These are phyloP conservation scores for Chytriomyces sp. DNA, from an alignment of 192 early-diverging fungal genomes.

Conservation along the genomic window DNA sequence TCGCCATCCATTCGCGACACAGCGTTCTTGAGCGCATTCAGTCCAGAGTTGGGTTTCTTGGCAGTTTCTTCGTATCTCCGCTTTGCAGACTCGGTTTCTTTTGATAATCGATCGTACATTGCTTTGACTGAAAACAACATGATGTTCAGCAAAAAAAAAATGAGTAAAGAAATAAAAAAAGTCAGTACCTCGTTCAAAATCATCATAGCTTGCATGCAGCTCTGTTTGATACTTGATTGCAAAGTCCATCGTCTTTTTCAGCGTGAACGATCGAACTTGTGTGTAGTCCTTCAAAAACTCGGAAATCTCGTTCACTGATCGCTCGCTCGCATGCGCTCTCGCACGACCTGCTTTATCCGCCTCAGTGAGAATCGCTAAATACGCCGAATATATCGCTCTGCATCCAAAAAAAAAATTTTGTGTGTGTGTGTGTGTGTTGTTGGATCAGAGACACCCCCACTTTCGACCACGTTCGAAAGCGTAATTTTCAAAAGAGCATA, in stretches of 20 bases:
- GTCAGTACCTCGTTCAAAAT: constrained; percentile 48
- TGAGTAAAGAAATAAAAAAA: neutral
- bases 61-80: constrained; percentile 54
- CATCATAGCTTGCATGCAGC: constrained; percentile 49
- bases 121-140: constrained; percentile 24
- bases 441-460: too few relatives aligned
- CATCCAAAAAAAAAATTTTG: neutral
- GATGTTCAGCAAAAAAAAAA: neutral
- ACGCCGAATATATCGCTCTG: constrained; percentile 45
- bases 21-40: constrained; percentile 48
- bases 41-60: constrained; percentile 51
- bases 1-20: constrained; percentile 53
- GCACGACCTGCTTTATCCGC: constrained; percentile 44
- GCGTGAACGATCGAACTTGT: constrained; percentile 32
- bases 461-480: too few relatives aligned
- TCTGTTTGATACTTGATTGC: constrained; percentile 51
- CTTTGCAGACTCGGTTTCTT: constrained; percentile 48
- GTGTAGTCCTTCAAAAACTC: constrained; percentile 52
- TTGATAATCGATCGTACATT: constrained; percentile 52
- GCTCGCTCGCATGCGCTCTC: constrained; percentile 37
- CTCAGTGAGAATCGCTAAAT: constrained; percentile 43
- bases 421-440: neutral
- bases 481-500: neutral
- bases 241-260: constrained; percentile 45
- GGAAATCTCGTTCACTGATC: constrained; percentile 40